Base-by-base conservation (phyloP, 169 alveolate species). In the Plasmodium gallinaceum region DNA sequence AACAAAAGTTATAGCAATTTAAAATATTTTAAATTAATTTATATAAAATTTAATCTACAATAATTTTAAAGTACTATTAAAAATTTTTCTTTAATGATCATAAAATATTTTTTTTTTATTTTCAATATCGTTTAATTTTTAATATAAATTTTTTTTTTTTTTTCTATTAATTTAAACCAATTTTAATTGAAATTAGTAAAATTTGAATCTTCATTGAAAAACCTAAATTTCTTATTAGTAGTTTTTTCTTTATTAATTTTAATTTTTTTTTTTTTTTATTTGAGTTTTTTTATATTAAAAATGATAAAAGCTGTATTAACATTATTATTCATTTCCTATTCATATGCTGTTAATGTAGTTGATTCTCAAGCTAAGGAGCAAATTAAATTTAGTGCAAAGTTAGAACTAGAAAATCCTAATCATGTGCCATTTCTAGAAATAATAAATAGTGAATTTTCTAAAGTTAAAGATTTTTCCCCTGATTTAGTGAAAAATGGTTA, bases 281-380 rank as follows among this genome's bases (percentile, higher is more conserved):
- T 52, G 7, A 8, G 22, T 18, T 12, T 54, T n/a, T 18, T 18
- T 54, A 8, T 16, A 8, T 22, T 1, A 10, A 78, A 64, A 58
- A 65, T 65, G 80, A 78, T 78, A 45, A 78, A 64, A 32, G 69
- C 5, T 1, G 76, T 73, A 2, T 16, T 78, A 16, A 7, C 71
- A 24, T 43, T 78, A 20, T 43, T 78, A 18, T 42, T 66, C 24
- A 26, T 78, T 54, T 18, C 51, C 48, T 52, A 66, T 14, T n/a
- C 75, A 58, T 78, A 46, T 32, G 46, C 57, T 3, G 7, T 58
- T 7, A 22, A n/a, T 43, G 12, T 14, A 16, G 37, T 10, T 0
- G 46, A 64, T 7, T 20, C 7, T 9, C 12, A 20, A 3, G 10
- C 2, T 48, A 69, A 16, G 66, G 7, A 32, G 89, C 32, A 45